These are phyloP conservation scores for Apostasia ramifera DNA, from an alignment of 106 monocot species.

Conservation along the genomic window DNA sequence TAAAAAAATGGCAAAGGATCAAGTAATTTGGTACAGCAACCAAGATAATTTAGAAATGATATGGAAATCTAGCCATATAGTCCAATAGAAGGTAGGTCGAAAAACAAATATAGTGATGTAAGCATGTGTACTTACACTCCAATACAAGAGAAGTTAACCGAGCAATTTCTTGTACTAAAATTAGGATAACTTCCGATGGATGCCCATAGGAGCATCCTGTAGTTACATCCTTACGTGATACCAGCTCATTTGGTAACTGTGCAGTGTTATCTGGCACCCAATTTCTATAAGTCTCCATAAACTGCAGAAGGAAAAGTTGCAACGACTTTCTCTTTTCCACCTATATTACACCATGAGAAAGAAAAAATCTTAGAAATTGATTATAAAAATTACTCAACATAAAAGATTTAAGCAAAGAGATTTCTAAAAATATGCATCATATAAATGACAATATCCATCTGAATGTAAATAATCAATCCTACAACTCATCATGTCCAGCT, in stretches of 20 bases:
- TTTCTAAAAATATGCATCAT: too few species aligned
- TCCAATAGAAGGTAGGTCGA: background rate
- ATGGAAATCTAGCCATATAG: background rate
- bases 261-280: slow-evolving; percentile 69
- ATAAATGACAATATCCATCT: too few species aligned
- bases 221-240: slow-evolving; percentile 38
- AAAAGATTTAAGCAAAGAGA: too few species aligned
- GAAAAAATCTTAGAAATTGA: too few species aligned
- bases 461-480: too few species aligned
- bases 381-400: too few species aligned
- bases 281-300: slow-evolving; percentile 68
- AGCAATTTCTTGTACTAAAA: slow-evolving; percentile 82
- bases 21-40: background rate
- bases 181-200: slow-evolving; percentile 88
- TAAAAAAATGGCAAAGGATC: background rate
- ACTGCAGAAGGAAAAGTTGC: slow-evolving; percentile 74
- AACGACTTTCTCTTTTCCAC: slow-evolving; percentile 74
- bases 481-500: too few species aligned
- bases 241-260: slow-evolving; percentile 18
- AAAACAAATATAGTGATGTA: background rate
- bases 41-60: background rate
- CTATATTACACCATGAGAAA: slow-evolving; percentile 24
- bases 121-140: slow-evolving; percentile 58
- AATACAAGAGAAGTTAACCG: slow-evolving; percentile 67
- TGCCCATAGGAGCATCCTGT: slow-evolving; percentile 77